Evolutionary conservation across 371 early-diverging fungal species (phyloP).

Genomic region (Lichtheimia hyalospora): DNA sequence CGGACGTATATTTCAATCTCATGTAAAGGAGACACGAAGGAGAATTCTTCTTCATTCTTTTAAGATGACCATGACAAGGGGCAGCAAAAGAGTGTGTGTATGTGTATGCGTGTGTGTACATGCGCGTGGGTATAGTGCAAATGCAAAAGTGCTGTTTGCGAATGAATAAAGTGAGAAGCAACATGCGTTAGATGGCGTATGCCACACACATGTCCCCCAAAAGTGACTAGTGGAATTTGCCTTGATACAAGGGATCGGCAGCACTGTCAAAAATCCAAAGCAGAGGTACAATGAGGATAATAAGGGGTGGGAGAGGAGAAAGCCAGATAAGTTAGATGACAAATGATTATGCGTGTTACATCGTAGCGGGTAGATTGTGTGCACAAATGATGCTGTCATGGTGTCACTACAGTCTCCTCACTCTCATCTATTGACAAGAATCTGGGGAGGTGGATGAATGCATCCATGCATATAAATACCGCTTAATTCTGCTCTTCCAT

Average conservation of each 20-base stretch:
- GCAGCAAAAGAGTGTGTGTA: too few species aligned
- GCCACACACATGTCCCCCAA: neutral
- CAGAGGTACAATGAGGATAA: neutral
- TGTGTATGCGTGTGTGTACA: too few species aligned
- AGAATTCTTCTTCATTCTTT: too few species aligned
- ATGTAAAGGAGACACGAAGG: too few species aligned
- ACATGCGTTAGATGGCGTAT: neutral
- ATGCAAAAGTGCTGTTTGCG: too few species aligned
- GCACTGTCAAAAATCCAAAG: too few species aligned
- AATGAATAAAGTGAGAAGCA: neutral
- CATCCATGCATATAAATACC: constrained; percentile 6
- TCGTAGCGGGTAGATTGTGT: too few species aligned
- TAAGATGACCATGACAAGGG: too few species aligned
- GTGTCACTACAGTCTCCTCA: constrained; percentile 4
- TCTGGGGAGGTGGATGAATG: neutral
- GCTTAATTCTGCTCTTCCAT: neutral
- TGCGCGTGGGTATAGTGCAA: too few species aligned
- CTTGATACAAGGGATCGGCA: too few species aligned
- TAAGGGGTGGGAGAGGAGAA: constrained; percentile 1
- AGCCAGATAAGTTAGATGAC: constrained; percentile 8
- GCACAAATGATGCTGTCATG: constrained; percentile 8
- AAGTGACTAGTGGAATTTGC: neutral
- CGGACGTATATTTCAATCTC: too few species aligned
- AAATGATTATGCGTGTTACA: neutral
- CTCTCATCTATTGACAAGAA: neutral